A percentile compares a stretch with the other conserved stretches of the same genome.
Conservation (phyloP, 225 moss, liverwort and hornwort species). For the Climacium dendroides region DNA sequence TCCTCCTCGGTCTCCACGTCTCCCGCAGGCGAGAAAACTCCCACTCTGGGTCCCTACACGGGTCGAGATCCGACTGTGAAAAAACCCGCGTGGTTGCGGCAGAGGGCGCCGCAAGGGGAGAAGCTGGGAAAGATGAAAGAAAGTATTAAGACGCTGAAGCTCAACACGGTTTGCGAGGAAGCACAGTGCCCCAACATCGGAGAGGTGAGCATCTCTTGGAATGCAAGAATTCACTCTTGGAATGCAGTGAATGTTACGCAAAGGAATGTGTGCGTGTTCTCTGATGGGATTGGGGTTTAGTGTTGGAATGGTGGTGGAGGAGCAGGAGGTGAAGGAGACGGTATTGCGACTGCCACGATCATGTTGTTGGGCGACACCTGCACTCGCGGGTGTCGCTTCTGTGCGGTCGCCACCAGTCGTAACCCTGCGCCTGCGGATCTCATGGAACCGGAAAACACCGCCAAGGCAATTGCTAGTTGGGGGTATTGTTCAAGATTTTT, state of each 20-base stretch:
- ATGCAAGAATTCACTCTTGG: neutral
- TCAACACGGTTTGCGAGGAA: conserved; percentile 95
- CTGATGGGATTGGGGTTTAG: conserved; percentile 13
- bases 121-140: conserved; percentile 82
- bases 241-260: neutral
- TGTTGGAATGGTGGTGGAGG: conserved; percentile 99
- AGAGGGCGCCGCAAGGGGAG: conserved; percentile 87
- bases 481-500: conserved; percentile 21
- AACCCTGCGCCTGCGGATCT: conserved; percentile 81
- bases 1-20: conserved; percentile 14
- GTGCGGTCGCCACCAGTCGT: conserved; percentile 81
- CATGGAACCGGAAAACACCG: conserved; percentile 83
- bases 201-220: conserved; percentile 30
- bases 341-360: conserved; percentile 85
- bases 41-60: conserved; percentile 46
- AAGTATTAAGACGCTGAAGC: conserved; percentile 60
- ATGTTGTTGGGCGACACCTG: conserved; percentile 96
- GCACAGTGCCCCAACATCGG: conserved; percentile 96
- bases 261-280: neutral
- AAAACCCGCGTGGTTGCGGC: conserved; percentile 91
- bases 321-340: conserved; percentile 87
- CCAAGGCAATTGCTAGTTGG: conserved; percentile 87
- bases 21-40: neutral
- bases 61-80: conserved; percentile 72
- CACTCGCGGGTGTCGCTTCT: conserved; percentile 91